Base-by-base conservation (phyloP, 176 grass and related monocot species). In the Rhipidocladum racemiflorum region DNA sequence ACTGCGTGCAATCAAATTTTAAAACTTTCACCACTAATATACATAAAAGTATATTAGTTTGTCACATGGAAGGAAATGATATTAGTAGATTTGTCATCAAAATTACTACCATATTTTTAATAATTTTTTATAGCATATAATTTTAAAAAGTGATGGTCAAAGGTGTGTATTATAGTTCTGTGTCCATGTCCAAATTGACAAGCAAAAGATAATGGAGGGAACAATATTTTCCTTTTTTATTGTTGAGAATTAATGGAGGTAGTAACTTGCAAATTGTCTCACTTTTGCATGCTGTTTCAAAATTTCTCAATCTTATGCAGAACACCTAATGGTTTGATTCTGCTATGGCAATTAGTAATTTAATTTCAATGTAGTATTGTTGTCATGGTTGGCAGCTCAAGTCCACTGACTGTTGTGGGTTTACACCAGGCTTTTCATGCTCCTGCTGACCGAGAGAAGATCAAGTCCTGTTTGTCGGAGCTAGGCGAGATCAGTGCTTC, bases 381-480 rank as follows among this genome's bases (percentile, higher is more conserved):
- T 6, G 62, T 39, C 10, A 68, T 59, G 10, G 12, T 45, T 78
- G 35, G 66, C 51, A 59, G 54, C 67, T 46, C 11, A 68, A 63
- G 0, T 21, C 6, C 13, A 46, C 66, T 85, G 75, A 72, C 30
- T 65, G 27, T 71, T 87, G 51, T 65, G 36, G 27, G 29, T 64
- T 14, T 85, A 14, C 70, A 72, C 39, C 91, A 97, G 95, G 85
- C 88, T 72, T 97, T 94, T 74, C 86, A 91, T 67, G 61, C 88
- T 74, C 86, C 88, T 43, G 86, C 88, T 75, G 92, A 97, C 75
- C 91, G 88, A 83, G 92, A 97, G 78, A 97, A 94, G 82, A 89
- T 97, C 64, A 97, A 97, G 68, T 93, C 95, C 25, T 97, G 92
- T 81, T 85, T 97, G 75, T 88, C 90, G 14, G 92, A 97, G 69